These are phyloP conservation scores for Oxyria digyna DNA, from an alignment of 148 eudicot genomes.

Conservation along the genomic window DNA sequence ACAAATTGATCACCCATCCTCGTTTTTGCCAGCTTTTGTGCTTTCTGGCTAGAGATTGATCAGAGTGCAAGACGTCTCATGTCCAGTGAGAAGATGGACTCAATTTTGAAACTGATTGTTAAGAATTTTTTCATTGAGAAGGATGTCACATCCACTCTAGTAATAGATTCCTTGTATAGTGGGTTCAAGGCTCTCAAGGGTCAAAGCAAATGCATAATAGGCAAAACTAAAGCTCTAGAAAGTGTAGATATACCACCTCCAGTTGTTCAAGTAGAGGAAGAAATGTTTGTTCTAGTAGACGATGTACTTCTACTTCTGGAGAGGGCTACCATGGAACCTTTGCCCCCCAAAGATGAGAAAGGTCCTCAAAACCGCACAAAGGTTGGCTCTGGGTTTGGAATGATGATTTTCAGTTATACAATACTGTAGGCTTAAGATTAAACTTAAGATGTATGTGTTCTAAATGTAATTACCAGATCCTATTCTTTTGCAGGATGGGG, in stretches of 20 bases:
- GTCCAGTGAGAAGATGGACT: constrained; percentile 75
- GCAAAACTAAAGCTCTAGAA: constrained; percentile 42
- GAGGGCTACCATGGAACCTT: constrained; percentile 78
- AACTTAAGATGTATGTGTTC: not conserved
- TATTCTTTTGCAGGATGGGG: constrained; percentile 51
- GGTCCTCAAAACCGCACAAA: constrained; percentile 94
- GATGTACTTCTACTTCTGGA: constrained; percentile 67
- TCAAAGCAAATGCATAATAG: constrained; percentile 53
- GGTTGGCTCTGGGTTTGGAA: constrained; percentile 30
- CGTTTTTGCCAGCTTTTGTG: constrained; percentile 51
- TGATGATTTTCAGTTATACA: not conserved
- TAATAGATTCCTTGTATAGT: constrained; percentile 92
- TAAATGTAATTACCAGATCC: not conserved
- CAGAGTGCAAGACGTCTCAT: constrained; percentile 59
- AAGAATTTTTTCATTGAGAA: constrained; percentile 87
- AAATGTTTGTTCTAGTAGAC: constrained; percentile 66
- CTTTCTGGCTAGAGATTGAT: constrained; percentile 83
- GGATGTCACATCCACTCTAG: constrained; percentile 93
- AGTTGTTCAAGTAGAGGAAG: constrained; percentile 58
- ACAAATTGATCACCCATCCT: not conserved
- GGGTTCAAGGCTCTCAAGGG: constrained; percentile 92
- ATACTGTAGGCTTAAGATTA: not conserved
- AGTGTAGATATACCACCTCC: constrained; percentile 64
- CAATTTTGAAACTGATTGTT: constrained; percentile 63
- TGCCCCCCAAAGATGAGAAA: constrained; percentile 93